A percentile compares a stretch with the other conserved stretches of the same genome.
Evolutionary conservation across 1,284 basidiomycete genomes (phyloP).

Genomic region (Trichosporon faecale): DNA sequence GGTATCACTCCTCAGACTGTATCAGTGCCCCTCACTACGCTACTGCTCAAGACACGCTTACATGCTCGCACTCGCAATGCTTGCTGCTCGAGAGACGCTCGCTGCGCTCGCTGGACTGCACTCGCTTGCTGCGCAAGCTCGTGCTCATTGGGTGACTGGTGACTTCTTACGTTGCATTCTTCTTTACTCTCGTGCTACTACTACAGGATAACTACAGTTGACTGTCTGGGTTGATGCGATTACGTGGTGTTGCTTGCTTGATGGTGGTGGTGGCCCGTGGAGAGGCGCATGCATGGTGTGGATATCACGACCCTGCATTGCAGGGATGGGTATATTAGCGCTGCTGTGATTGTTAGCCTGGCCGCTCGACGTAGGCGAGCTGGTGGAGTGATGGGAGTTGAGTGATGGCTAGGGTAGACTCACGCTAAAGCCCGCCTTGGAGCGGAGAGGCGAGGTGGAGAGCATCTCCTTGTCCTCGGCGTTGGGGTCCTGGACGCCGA

Average conservation of each 20-base stretch:
- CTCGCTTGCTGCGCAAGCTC: background rate
- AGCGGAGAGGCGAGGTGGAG: conserved; percentile 52
- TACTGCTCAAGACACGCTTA: no score
- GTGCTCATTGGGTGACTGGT: background rate
- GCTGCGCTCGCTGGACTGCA: background rate
- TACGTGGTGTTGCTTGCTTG: conserved; percentile 12
- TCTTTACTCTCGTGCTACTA: conserved; percentile 8
- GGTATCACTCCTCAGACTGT: background rate
- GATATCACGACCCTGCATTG: conserved; percentile 4
- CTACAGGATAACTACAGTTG: conserved; percentile 16
- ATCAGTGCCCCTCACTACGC: background rate
- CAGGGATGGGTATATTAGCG: background rate
- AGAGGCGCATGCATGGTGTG: background rate
- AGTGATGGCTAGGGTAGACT: background rate
- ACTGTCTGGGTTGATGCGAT: conserved; percentile 10
- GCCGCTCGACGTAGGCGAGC: no score
- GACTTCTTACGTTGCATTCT: conserved; percentile 8
- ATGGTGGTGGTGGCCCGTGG: background rate
- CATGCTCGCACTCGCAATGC: background rate
- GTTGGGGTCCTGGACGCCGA: conserved; percentile 64
- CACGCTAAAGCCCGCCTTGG: conserved; percentile 38
- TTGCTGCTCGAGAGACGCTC: background rate
- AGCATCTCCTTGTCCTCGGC: conserved; percentile 36
- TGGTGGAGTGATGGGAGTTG: no score
- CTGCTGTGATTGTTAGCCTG: conserved; percentile 5